Base-by-base conservation (phyloP, 2,329 filamentous ascomycete genomes). In the Geosmithia putterillii region DNA sequence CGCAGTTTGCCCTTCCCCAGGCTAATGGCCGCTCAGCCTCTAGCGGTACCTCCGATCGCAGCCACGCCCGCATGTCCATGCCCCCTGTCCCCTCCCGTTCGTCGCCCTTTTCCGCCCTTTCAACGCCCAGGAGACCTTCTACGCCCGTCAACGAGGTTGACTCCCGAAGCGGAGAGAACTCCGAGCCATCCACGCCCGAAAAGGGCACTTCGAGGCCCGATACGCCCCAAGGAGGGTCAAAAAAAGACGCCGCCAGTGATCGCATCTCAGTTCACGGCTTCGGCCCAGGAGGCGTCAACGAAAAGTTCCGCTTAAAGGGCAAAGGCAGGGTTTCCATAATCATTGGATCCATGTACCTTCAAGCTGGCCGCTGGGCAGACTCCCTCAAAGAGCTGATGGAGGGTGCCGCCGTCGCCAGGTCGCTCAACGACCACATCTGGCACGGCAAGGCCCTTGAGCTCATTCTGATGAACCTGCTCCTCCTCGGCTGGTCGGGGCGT, bases 361-460 rank as follows among this genome's bases (percentile, higher is more conserved):
- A 89, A 60, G 84, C 87, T 43, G 92, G 92, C 21, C 79, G 88
- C 48, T 95, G 92, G 88, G 76, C 73, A 40, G 89, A 96, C 63
- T 89, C 90, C 7, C 61, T 96, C 39, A 83, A 79, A 57, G 86
- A 94, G 56, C 74, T 95, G 19, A 70, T 79, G 9, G 90, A 95
- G 47, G 86, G 83, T 43, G 88, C 85, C 2, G 75, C 76, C 9
- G 78, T 82, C 51, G 83, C 87, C 15, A 83, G 86, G 52, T 80
- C 79, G 34, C 75, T 85, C 46, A 89, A 87, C 53, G 92, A 98
- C 61, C 86, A 95, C 61, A 61, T 96, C n/a, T 98, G 92, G 90
- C 87, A 95, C 63, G 92, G 86, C 17, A 96, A 96, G 62, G 89
- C 87, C 1, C 70, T 98, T 18, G 94, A 98, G 57, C 79, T 89